These are phyloP conservation scores for Vachellia pachyceras DNA, from an alignment of 306 rosid species.

Conservation along the genomic window DNA sequence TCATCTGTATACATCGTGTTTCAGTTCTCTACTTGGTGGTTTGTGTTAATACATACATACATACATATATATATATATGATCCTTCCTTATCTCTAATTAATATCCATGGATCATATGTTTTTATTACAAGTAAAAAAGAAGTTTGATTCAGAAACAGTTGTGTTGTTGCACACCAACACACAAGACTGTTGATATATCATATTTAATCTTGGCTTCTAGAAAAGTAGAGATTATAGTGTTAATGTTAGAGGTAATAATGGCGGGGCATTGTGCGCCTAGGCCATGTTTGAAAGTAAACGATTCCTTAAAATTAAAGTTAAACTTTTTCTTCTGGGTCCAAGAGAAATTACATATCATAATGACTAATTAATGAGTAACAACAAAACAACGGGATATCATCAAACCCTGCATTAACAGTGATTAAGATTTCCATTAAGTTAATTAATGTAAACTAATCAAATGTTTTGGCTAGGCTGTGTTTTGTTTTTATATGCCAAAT, in stretches of 20 bases:
- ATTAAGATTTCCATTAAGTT: conserved; percentile 25
- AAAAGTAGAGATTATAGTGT: neutral
- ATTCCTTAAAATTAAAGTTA: neutral
- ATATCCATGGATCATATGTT: conserved; percentile 17
- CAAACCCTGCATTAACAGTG: conserved; percentile 18
- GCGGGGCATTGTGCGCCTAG: conserved; percentile 11
- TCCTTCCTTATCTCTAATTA: conserved; percentile 15
- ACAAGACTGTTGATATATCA: neutral
- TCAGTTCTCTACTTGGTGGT: no score
- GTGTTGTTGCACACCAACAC: conserved; percentile 12
- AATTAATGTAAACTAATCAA: conserved; percentile 3
- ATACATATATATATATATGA: no score
- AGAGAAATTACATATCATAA: neutral
- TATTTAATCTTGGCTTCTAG: conserved; percentile 13
- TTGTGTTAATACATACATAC: no score
- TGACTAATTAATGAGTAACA: neutral
- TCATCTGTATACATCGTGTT: no score
- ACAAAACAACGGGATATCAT: conserved; percentile 9
- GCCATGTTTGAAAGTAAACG: neutral
- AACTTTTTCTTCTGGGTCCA: neutral
- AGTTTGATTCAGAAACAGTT: conserved; percentile 1
- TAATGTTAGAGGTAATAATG: no score
- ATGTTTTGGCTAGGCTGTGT: conserved; percentile 19
- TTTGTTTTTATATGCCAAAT: conserved; percentile 38
- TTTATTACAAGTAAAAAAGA: neutral